These are phyloP conservation scores for Moniliella sp. DNA, from an alignment of 1,284 basidiomycete species.

Conservation along the genomic window DNA sequence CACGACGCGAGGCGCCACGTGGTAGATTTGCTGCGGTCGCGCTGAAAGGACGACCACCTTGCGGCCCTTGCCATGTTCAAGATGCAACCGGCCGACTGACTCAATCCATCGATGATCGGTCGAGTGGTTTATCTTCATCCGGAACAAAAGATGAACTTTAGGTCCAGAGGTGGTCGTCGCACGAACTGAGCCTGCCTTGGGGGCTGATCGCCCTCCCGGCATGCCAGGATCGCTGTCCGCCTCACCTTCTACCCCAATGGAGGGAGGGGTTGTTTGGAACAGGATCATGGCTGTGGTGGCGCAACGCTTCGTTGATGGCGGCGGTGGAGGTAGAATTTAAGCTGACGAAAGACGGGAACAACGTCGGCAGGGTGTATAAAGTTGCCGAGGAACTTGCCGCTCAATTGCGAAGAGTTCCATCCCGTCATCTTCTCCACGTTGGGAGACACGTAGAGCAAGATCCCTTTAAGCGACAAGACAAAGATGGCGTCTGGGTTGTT, in stretches of 20 bases:
- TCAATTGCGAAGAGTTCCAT: constrained; percentile 46
- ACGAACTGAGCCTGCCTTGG: not conserved
- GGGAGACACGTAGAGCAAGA: constrained; percentile 67
- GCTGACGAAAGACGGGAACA: constrained; percentile 69
- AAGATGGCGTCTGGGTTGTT: constrained; percentile 51
- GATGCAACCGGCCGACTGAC: constrained; percentile 21
- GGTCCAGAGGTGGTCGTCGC: no score
- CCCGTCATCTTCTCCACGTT: constrained; percentile 22
- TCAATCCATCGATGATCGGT: constrained; percentile 23
- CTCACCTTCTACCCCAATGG: no score
- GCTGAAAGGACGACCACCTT: constrained; percentile 26
- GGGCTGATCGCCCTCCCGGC: constrained; percentile 12
- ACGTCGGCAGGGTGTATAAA: constrained; percentile 70
- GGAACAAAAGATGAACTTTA: constrained; percentile 19
- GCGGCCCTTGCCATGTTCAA: constrained; percentile 28
- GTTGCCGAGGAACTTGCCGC: constrained; percentile 55
- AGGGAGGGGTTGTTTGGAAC: no score
- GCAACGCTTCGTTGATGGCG: constrained; percentile 24
- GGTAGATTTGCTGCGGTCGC: constrained; percentile 17
- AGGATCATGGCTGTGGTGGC: no score
- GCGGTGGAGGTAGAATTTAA: constrained; percentile 50
- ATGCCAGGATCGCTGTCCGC: constrained; percentile 5
- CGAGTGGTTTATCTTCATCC: constrained; percentile 19
- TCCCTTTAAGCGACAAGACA: constrained; percentile 73
- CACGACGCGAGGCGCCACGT: constrained; percentile 18